Percentiles rank a stretch among this genome's conserved stretches.
phyloP scores from a whole-genome alignment of 495 filamentous ascomycete genomes.

The Hapsidospora chrysogenum region DNA sequence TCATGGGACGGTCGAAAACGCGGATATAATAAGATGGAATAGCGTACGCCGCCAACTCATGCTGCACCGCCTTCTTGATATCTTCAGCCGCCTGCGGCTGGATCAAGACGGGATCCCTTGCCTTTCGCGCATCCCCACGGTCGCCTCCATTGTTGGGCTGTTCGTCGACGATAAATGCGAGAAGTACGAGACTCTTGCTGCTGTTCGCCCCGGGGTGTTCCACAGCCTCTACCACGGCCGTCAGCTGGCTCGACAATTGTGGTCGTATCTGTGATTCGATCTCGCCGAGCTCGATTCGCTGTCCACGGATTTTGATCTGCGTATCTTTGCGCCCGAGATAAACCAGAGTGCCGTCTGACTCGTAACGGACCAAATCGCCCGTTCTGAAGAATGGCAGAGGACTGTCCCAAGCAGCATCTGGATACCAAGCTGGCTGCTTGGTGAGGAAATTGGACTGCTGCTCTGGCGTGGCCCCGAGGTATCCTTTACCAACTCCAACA shows the following conservation, averaged over 20 bases:
- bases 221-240: background rate
- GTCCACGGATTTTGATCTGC: conserved; percentile 1
- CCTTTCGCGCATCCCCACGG: background rate
- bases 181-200: background rate
- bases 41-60: too few relatives aligned
- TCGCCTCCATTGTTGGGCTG: background rate
- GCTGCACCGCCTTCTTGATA: conserved; percentile 3
- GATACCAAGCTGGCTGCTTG: background rate
- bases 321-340: conserved; percentile 8
- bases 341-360: conserved; percentile 25
- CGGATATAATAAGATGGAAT: too few relatives aligned
- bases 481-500: conserved; percentile 18
- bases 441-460: background rate
- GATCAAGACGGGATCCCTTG: background rate
- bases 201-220: too few relatives aligned
- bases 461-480: background rate
- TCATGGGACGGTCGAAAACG: too few relatives aligned
- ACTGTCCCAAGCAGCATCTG: background rate
- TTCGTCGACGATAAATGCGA: background rate
- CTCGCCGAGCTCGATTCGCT: conserved; percentile 1
- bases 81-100: background rate
- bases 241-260: background rate
- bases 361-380: conserved; percentile 12
- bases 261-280: background rate
- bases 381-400: background rate